Evolutionary conservation across 73 alveolate genomes (phyloP), one percentile per base, ranked within the genome.

Genomic region (Stentor roeselii): DNA sequence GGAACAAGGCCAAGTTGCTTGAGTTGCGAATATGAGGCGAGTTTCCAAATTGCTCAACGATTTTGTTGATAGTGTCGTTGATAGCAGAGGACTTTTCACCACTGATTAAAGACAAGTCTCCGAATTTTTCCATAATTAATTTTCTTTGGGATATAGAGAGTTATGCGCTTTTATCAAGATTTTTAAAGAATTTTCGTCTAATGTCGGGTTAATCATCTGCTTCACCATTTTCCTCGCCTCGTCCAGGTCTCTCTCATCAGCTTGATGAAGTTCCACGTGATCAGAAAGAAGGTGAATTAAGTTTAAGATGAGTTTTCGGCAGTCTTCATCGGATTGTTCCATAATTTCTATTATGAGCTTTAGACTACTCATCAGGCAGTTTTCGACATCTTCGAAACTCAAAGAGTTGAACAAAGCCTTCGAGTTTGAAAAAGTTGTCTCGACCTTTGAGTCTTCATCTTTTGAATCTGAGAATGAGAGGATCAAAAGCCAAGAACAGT

Each of bases 31-130:
- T 32, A 21, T 67, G 80, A n/a, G 80, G 50, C 27, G 80, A 67
- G 34, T 27, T 27, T 21, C 42, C 37, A 40, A 67, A 67, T 67
- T 67, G 80, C 37, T 67, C 80, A 34, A 67, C 37, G 21, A 67
- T 67, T 67, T 67, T 67, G 41, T 67, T 67, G 80, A 67, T 21
- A 2, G 80, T 34, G 37, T 67, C 80, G 41, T 67, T 67, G 41
- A 67, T 67, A 30, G 80, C 37, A 67, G 80, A 27, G 14, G 80
- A 67, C 80, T 32, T 67, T 2, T 32, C 80, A 0, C 27, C 11
- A 34, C 41, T 67, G 80, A 67, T 67, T 11, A 67, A n/a, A 32
- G 80, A 67, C 27, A 67, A 27, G 2, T 67, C 80, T 1, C 37
- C 37, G 80, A 67, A 50, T 50, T 50, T 50, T 50, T 50, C 67